Conservation (phyloP, 139 green algal species). For the Deuterostichococcus epilithicus region DNA sequence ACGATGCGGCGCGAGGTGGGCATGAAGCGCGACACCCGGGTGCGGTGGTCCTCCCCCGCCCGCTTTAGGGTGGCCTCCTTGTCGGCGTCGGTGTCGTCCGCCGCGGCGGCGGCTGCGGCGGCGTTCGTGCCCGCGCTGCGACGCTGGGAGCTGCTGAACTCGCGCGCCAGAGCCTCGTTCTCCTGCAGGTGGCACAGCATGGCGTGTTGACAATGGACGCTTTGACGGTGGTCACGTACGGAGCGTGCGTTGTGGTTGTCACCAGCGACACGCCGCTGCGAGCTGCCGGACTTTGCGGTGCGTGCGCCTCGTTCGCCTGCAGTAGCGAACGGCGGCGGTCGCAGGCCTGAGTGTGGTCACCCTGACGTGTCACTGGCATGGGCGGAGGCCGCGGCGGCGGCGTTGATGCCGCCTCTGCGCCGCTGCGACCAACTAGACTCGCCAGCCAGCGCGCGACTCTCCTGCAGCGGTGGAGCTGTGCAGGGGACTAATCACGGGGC, state of each 20-base stretch:
- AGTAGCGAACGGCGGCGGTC: too few species aligned
- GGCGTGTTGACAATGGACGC: too few species aligned
- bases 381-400: neutral
- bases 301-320: too few species aligned
- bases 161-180: conserved; percentile 19
- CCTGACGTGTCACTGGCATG: too few species aligned
- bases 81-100: conserved; percentile 9
- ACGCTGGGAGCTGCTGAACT: conserved; percentile 32
- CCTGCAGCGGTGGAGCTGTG: conserved; percentile 12
- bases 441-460: conserved; percentile 22
- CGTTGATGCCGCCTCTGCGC: neutral
- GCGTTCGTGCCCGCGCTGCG: conserved; percentile 2
- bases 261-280: too few species aligned
- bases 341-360: too few species aligned
- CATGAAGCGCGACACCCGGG: conserved; percentile 75
- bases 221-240: too few species aligned
- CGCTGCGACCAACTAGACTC: conserved; percentile 32
- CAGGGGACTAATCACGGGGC: too few species aligned
- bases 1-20: conserved; percentile 90
- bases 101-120: conserved; percentile 23
- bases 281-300: too few species aligned
- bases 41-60: neutral
- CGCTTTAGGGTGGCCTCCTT: too few species aligned
- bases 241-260: too few species aligned
- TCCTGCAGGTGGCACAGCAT: too few species aligned